Percentiles rank a stretch among this genome's conserved stretches.
phyloP scores from a whole-genome alignment of 2,329 filamentous ascomycete genomes.

The Zopfia rhizophila region DNA sequence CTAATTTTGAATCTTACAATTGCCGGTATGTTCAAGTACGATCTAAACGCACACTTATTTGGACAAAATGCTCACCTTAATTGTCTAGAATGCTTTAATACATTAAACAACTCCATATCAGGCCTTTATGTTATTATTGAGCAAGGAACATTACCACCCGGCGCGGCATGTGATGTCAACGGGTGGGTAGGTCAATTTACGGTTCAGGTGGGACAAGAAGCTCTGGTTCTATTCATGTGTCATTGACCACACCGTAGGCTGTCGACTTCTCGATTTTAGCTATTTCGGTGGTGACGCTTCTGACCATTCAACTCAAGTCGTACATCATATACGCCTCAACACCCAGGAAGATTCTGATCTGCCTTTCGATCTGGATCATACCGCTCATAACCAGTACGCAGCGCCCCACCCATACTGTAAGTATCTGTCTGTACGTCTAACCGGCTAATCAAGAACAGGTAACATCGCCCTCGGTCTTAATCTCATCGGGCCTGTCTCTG shows the following conservation, averaged over 20 bases:
- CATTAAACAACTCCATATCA: conserved; percentile 56
- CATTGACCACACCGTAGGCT: conserved; percentile 23
- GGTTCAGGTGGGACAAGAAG: conserved; percentile 51
- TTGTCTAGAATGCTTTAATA: conserved; percentile 56
- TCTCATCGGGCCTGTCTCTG: conserved; percentile 55
- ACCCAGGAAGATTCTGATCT: conserved; percentile 45
- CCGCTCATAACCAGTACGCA: conserved; percentile 51
- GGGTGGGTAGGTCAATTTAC: conserved; percentile 59
- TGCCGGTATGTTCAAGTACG: conserved; percentile 27
- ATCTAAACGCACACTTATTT: neutral
- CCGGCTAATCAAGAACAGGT: neutral
- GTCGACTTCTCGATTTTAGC: conserved; percentile 56
- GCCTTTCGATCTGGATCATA: conserved; percentile 54
- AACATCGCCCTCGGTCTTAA: too few species aligned
- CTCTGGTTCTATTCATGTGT: neutral
- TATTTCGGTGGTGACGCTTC: conserved; percentile 57
- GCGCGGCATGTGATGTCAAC: conserved; percentile 54
- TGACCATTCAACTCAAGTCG: conserved; percentile 51
- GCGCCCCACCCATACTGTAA: neutral
- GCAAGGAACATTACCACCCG: conserved; percentile 33
- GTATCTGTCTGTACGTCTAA: neutral
- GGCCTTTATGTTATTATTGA: conserved; percentile 49
- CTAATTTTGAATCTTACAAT: conserved; percentile 36
- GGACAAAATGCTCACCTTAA: conserved; percentile 5
- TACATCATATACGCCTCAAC: conserved; percentile 44